Base-by-base conservation (phyloP, 2,329 filamentous ascomycete genomes). In the Ceratocystis cacaofunesta region DNA sequence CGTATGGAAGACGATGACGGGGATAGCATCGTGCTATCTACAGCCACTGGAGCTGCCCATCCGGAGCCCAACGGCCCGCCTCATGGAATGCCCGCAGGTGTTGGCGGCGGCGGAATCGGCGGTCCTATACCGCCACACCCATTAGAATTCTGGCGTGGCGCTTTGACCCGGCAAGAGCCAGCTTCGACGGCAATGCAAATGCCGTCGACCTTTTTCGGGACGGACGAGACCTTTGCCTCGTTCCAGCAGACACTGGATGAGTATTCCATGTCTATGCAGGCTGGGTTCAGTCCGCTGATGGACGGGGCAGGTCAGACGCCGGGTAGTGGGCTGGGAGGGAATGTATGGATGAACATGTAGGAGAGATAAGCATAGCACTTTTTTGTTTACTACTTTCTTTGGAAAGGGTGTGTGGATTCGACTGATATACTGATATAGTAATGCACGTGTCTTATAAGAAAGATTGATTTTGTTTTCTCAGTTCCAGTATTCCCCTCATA, bases 211-310 rank as follows among this genome's bases (percentile, higher is more conserved):
- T 75, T 75, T 52, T 74, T 75, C 61, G 73, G 74, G 0, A 74
- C 76, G 63, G 74, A 76, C 60, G 69, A 73, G 46, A 74, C 71
- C 50, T 74, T 76, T 62, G 74, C 73, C 2, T 74, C 74, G 4
- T 74, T 76, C 60, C 74, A 74, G n/a, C 74, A 75, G 63, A 74
- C 72, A 2, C 68, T 75, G 68, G 74, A 76, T 66, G 73, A 76
- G 63, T 75, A 76, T 66, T 74, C 73, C 5, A 48, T 67, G 32
- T 64, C 62, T 15, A 67, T 67, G 66, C 63, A 64, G 41, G 19
- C 63, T 0, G 52, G 55, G 19, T 60, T 64, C 43, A 64, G 63
- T 61, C 63, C 63, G n/a, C 2, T 64, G 52, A 36, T 64, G 7
- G 25, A 52, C 41, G 36, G 50, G 32, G 28, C 48, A 32, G 46